Evolutionary conservation across 2,329 filamentous ascomycete genomes (phyloP), one percentile per base, ranked within the genome.

Genomic region (Sarocladium kiliense): DNA sequence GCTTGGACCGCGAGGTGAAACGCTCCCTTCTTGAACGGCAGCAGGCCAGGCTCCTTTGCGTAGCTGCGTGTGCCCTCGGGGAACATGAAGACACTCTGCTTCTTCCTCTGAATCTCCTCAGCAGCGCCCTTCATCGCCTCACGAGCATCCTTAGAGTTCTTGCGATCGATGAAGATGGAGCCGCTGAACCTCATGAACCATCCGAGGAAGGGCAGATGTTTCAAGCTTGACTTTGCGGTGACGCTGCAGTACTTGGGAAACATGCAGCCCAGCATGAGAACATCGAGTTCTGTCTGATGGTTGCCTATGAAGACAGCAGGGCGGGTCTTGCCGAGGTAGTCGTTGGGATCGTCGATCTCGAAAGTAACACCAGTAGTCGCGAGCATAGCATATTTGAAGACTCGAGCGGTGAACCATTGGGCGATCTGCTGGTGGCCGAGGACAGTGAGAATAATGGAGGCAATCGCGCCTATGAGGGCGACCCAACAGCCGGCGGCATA

Each of bases 21-120:
- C 47, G 93, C 94, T 57, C 94, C 94, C 78, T 99, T 99, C 76
- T 99, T 99, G 80, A 97, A 99, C n/a, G 91, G 89, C 55, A 97
- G 77, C 64, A 99, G 74, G 57, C 80, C 82, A 1, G 94, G 89
- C 55, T 92, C 86, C 63, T 87, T 84, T 56, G 88, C 81, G 74
- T 97, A 96, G 69, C 89, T 95, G 62, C 94, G 83, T 1, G 94
- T 99, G 53, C 94, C 94, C 75, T 99, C 94, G 57, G 89, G 88
- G 71, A 93, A 93, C 74, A 93, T 91, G 75, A 85, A 93, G 63
- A 93, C 89, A 71, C 81, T 89, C 76, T 92, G 88, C 60, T 76
- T 79, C 64, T 87, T 79, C 54, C 73, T 73, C 64, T 79, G 82
- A 75, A 99, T 99, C 69, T 92, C 87, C 45, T 81, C 73, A 49